phyloP scores from a whole-genome alignment of 495 filamentous ascomycete genomes.

The Ramalina peruviana region DNA sequence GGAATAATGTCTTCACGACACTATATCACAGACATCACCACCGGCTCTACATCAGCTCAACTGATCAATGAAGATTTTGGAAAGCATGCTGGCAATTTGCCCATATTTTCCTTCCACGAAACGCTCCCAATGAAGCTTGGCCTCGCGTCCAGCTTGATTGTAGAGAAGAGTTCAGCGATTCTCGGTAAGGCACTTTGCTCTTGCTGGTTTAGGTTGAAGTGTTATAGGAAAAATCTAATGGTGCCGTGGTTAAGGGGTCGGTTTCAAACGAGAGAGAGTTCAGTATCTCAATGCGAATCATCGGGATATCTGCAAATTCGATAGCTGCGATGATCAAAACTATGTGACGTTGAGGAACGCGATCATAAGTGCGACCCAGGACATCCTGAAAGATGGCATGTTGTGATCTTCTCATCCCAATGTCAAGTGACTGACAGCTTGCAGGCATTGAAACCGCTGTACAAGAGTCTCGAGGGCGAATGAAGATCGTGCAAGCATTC shows the following conservation, averaged over 20 bases:
- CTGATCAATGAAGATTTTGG: conserved; percentile 21
- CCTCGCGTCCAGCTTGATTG: conserved; percentile 10
- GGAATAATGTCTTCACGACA: neutral
- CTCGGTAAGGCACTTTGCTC: conserved; percentile 21
- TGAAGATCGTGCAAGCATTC: neutral
- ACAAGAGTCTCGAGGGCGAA: neutral
- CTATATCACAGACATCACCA: conserved; percentile 10
- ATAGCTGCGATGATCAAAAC: conserved; percentile 22
- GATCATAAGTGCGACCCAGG: conserved; percentile 9
- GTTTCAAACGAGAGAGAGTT: conserved; percentile 25
- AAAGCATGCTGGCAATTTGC: conserved; percentile 5
- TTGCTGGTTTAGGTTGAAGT: conserved; percentile 19
- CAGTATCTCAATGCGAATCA: conserved; percentile 31
- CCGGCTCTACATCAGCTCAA: conserved; percentile 13
- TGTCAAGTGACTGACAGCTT: neutral
- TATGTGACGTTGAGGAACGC: conserved; percentile 26
- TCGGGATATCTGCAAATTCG: conserved; percentile 31
- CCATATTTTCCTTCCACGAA: conserved; percentile 25
- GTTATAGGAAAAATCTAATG: conserved; percentile 4
- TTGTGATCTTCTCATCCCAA: neutral
- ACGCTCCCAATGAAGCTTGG: conserved; percentile 15
- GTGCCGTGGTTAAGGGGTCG: conserved; percentile 5
- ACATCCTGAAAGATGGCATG: neutral
- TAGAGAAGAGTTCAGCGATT: conserved; percentile 29
- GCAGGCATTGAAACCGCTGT: neutral